Conservation (phyloP, 805 yeast species). For the Danielozyma ontarioensis region DNA sequence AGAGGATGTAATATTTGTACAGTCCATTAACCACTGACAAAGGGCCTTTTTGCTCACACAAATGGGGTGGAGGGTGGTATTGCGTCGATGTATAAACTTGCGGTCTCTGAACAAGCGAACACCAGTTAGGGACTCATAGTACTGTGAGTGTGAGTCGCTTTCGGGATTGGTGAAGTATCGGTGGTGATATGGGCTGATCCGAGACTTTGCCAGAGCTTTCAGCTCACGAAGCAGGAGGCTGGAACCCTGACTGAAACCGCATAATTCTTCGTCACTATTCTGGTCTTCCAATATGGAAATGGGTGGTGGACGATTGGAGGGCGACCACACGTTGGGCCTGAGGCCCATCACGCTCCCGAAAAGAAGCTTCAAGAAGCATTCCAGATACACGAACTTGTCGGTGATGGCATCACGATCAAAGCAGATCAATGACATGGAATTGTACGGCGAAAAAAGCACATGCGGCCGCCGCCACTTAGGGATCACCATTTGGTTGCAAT, state of each 20-base stretch:
- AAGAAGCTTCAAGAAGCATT: slow-evolving; percentile 58
- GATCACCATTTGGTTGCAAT: slow-evolving; percentile 54
- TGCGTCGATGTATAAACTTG: slow-evolving; percentile 18
- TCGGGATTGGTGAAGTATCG: slow-evolving; percentile 83
- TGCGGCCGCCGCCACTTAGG: slow-evolving; percentile 32
- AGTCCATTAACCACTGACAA: slow-evolving; percentile 86
- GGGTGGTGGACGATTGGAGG: slow-evolving; percentile 47
- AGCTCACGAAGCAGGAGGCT: not conserved
- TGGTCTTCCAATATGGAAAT: slow-evolving; percentile 2
- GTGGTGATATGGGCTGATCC: slow-evolving; percentile 63
- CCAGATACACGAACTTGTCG: slow-evolving; percentile 58
- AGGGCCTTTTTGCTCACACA: slow-evolving; percentile 72
- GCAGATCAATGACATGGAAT: slow-evolving; percentile 64
- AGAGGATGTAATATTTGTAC: slow-evolving; percentile 62
- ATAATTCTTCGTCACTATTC: not conserved
- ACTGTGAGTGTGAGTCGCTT: slow-evolving; percentile 75
- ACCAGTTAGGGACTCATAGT: slow-evolving; percentile 64
- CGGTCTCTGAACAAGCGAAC: slow-evolving; percentile 51
- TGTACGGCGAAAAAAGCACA: slow-evolving; percentile 52
- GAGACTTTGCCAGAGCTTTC: not conserved
- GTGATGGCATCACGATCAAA: slow-evolving; percentile 61
- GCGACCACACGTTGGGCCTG: slow-evolving; percentile 65
- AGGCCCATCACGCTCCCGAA: slow-evolving; percentile 62
- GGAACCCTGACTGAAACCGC: not conserved
- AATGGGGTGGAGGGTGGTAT: slow-evolving; percentile 27